Evolutionary conservation across 2,329 filamentous ascomycete species (phyloP).

Genomic region (Penicillium polonicum): DNA sequence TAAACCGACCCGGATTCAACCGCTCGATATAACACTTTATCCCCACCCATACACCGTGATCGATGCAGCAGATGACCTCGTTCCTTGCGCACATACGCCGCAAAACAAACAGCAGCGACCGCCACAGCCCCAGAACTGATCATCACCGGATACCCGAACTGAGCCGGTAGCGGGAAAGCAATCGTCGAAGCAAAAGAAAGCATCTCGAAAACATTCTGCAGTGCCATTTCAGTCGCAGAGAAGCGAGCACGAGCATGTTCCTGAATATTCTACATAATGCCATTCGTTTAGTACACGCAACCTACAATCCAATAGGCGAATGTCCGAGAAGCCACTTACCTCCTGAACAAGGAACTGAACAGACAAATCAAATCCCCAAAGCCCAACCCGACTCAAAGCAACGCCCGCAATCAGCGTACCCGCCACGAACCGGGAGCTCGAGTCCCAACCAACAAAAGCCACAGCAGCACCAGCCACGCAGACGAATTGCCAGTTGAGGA

Average conservation of each 20-base stretch:
- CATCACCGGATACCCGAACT: constrained; percentile 64
- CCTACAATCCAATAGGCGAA: neutral
- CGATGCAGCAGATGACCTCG: constrained; percentile 61
- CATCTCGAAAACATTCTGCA: constrained; percentile 70
- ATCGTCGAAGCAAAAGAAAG: constrained; percentile 66
- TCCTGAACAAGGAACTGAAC: constrained; percentile 63
- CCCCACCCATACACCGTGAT: constrained; percentile 20
- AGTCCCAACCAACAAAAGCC: constrained; percentile 27
- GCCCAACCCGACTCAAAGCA: constrained; percentile 58
- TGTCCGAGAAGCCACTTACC: constrained; percentile 34
- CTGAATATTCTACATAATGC: constrained; percentile 50
- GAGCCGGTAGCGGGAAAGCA: constrained; percentile 59
- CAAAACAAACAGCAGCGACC: constrained; percentile 45
- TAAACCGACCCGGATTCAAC: neutral
- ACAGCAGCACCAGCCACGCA: constrained; percentile 52
- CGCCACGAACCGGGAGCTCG: constrained; percentile 41
- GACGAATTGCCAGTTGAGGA: constrained; percentile 64
- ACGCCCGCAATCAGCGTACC: constrained; percentile 52
- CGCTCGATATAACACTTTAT: constrained; percentile 12
- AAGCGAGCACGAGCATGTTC: constrained; percentile 63
- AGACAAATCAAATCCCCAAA: constrained; percentile 63
- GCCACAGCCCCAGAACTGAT: constrained; percentile 52
- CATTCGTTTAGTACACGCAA: neutral
- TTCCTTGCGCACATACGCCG: constrained; percentile 56
- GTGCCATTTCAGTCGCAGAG: constrained; percentile 64